phyloP scores from a whole-genome alignment of 176 grass and related monocot genomes.

The Cocos nucifera region DNA sequence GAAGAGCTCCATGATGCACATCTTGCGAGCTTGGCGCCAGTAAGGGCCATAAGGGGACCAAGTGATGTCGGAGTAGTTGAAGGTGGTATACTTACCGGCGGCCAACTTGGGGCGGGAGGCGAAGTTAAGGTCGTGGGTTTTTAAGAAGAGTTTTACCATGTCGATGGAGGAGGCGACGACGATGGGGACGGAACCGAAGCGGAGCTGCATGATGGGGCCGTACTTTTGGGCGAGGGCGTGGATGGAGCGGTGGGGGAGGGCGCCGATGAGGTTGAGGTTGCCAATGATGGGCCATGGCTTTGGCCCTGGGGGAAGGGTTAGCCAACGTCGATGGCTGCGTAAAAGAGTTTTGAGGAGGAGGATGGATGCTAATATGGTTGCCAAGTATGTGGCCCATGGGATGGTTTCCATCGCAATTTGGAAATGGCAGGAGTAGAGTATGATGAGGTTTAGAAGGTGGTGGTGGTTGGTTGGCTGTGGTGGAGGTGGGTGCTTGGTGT shows the following conservation, averaged over 20 bases:
- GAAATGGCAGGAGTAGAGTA: too few species aligned
- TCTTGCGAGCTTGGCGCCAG: conserved; percentile 64
- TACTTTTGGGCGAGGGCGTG: background rate
- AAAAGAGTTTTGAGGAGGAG: background rate
- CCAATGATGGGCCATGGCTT: background rate
- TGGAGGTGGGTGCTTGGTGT: too few species aligned
- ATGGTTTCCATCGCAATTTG: background rate
- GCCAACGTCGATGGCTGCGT: background rate
- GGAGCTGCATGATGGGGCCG: too few species aligned
- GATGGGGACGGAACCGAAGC: too few species aligned
- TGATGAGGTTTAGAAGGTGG: too few species aligned
- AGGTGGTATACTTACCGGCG: conserved; percentile 63
- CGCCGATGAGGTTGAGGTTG: conserved; percentile 3
- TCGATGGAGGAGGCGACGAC: too few species aligned
- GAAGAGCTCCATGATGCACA: conserved; percentile 87
- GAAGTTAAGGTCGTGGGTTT: too few species aligned
- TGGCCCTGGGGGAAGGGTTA: background rate
- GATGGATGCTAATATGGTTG: background rate
- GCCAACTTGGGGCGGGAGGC: conserved; percentile 40
- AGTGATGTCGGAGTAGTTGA: conserved; percentile 68
- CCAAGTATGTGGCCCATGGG: background rate
- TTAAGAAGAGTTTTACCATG: too few species aligned
- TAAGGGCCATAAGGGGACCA: conserved; percentile 77
- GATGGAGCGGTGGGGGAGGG: background rate
- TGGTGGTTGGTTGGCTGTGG: too few species aligned